A percentile compares a stretch with the other conserved stretches of the same genome.
Conservation (phyloP, 2,329 filamentous ascomycete genomes). For the Colletotrichum tropicicola region DNA sequence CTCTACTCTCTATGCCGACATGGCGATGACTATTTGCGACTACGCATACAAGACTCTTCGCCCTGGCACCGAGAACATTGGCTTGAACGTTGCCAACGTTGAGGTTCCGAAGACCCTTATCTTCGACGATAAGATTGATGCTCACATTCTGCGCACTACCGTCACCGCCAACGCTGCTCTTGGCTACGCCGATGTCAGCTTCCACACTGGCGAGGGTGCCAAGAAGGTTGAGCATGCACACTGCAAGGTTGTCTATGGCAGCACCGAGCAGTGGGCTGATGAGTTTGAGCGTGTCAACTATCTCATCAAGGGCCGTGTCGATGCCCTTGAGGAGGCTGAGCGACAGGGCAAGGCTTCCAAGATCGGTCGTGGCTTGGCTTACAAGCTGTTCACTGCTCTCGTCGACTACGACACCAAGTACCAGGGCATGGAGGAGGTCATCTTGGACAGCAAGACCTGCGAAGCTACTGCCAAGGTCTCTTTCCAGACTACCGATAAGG, state of each 20-base stretch:
- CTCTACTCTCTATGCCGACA: constrained; percentile 67
- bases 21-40: constrained; percentile 69
- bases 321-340: constrained; percentile 67
- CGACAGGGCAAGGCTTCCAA: constrained; percentile 74
- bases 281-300: constrained; percentile 76
- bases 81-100: constrained; percentile 72
- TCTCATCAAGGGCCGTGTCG: constrained; percentile 71
- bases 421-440: constrained; percentile 66
- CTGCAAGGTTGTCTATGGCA: constrained; percentile 67
- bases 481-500: constrained; percentile 57
- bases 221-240: constrained; percentile 68
- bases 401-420: constrained; percentile 66
- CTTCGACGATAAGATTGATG: constrained; percentile 51
- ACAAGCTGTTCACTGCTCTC: constrained; percentile 71
- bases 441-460: constrained; percentile 56
- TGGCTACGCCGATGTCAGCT: constrained; percentile 64
- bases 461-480: constrained; percentile 53
- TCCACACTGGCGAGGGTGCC: constrained; percentile 67
- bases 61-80: constrained; percentile 63
- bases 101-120: constrained; percentile 78
- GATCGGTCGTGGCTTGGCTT: constrained; percentile 78
- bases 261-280: constrained; percentile 66
- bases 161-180: constrained; percentile 66
- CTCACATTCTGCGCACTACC: constrained; percentile 69
- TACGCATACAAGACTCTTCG: constrained; percentile 71